These are phyloP conservation scores for Desmodesmus armatus DNA, from an alignment of 139 green algal genomes.

Conservation along the genomic window DNA sequence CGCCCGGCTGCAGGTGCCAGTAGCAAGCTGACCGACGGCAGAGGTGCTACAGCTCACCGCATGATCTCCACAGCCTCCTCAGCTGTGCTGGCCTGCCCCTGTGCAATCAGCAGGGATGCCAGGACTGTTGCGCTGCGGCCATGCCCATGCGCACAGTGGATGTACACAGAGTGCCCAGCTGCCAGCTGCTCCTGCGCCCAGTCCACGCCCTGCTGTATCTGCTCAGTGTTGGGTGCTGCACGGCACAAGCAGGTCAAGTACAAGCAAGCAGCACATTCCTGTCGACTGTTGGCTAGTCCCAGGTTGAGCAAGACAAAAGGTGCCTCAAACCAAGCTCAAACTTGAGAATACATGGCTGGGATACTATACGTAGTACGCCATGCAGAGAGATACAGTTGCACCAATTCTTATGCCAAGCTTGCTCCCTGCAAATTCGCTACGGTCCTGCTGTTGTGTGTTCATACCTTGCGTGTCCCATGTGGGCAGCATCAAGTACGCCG, in stretches of 20 bases:
- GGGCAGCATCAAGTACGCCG: conserved; percentile 63
- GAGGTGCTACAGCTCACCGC: no score
- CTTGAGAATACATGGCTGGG: no score
- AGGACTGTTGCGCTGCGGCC: conserved; percentile 67
- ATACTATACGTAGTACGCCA: background rate
- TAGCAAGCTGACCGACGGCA: no score
- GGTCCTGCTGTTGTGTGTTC: background rate
- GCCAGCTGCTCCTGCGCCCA: conserved; percentile 57
- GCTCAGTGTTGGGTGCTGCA: conserved; percentile 50
- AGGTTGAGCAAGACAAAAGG: background rate
- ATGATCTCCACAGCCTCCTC: conserved; percentile 49
- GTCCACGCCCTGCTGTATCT: conserved; percentile 70
- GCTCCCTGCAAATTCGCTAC: no score
- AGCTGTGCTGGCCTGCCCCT: conserved; percentile 8
- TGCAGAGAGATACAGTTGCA: background rate
- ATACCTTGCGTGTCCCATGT: conserved; percentile 72
- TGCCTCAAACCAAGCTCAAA: background rate
- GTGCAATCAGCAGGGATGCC: conserved; percentile 61
- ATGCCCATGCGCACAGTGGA: conserved; percentile 79
- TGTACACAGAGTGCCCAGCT: conserved; percentile 55
- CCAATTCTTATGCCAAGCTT: background rate
- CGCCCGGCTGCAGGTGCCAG: background rate
- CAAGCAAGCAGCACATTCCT: background rate
- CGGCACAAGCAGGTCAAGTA: background rate
- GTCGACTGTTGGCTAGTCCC: background rate